phyloP scores from a whole-genome alignment of 176 grass and related monocot species.

The Stipa capillata region DNA sequence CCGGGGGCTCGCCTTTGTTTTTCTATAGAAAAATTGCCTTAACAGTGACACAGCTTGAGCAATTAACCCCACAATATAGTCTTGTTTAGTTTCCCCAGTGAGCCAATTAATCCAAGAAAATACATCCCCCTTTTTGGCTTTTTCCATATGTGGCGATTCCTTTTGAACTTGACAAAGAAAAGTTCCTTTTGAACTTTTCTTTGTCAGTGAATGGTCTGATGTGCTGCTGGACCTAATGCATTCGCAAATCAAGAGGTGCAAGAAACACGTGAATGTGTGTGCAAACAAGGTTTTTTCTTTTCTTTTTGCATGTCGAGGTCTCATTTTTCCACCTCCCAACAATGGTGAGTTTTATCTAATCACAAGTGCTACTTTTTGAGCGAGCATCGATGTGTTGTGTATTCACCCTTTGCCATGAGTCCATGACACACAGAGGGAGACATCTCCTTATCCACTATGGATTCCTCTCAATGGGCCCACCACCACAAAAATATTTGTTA shows the following conservation, averaged over 20 bases:
- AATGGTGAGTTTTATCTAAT: conserved; percentile 19
- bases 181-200: not conserved
- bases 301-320: not conserved
- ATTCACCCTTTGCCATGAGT: conserved; percentile 7
- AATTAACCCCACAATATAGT: not conserved
- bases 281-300: not conserved
- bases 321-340: not conserved
- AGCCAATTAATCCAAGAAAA: not conserved
- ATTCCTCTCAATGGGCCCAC: conserved; percentile 23
- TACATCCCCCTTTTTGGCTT: not conserved
- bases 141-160: not conserved
- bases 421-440: not conserved
- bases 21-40: too few relatives aligned
- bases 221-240: conserved; percentile 1
- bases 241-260: not conserved
- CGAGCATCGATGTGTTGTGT: conserved; percentile 31
- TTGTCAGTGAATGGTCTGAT: not conserved
- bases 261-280: not conserved
- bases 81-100: not conserved
- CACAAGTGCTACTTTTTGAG: conserved; percentile 16
- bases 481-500: not conserved
- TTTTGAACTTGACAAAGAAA: too few relatives aligned
- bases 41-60: not conserved
- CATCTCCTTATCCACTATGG: conserved; percentile 45
- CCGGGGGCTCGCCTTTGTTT: too few relatives aligned